Evolutionary conservation across 305 asterid genomes (phyloP).

Genomic region (Fraxinus angustifolia): DNA sequence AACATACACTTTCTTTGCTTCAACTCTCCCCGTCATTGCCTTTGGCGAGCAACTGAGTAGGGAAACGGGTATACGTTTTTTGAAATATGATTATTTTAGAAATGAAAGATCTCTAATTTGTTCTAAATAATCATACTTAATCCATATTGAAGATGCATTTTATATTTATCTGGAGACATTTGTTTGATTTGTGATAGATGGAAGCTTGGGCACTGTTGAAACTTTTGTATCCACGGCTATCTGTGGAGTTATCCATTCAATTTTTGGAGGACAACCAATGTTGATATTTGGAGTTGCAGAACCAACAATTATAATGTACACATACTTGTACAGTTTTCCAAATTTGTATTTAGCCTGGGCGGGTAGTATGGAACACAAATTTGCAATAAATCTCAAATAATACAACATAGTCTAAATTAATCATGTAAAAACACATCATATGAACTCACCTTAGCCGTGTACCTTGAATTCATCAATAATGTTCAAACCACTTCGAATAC

Average conservation of each 20-base stretch:
- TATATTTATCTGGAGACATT: too few relatives aligned
- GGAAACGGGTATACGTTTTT: slow-evolving; percentile 52
- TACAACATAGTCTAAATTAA: too few relatives aligned
- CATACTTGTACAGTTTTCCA: slow-evolving; percentile 63
- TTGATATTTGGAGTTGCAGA: slow-evolving; percentile 86
- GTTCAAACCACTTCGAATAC: too few relatives aligned
- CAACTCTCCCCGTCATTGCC: slow-evolving; percentile 87
- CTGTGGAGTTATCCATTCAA: slow-evolving; percentile 70
- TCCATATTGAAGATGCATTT: too few relatives aligned
- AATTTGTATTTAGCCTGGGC: slow-evolving; percentile 80
- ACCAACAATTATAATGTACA: slow-evolving; percentile 83
- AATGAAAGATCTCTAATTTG: too few relatives aligned
- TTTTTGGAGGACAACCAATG: slow-evolving; percentile 78
- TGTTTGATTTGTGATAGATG: slow-evolving; percentile 39
- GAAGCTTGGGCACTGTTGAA: slow-evolving; percentile 75
- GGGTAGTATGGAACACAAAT: slow-evolving; percentile 50
- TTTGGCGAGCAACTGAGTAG: slow-evolving; percentile 89
- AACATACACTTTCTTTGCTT: slow-evolving; percentile 82
- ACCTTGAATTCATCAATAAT: too few relatives aligned
- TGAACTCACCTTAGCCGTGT: too few relatives aligned
- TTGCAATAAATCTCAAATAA: not conserved
- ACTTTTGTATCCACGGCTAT: slow-evolving; percentile 79
- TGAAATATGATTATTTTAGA: too few relatives aligned
- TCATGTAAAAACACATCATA: too few relatives aligned
- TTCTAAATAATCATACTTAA: too few relatives aligned